These are phyloP conservation scores for Alternaria brassicicola DNA, from an alignment of 2,329 filamentous ascomycete species.

Conservation along the genomic window DNA sequence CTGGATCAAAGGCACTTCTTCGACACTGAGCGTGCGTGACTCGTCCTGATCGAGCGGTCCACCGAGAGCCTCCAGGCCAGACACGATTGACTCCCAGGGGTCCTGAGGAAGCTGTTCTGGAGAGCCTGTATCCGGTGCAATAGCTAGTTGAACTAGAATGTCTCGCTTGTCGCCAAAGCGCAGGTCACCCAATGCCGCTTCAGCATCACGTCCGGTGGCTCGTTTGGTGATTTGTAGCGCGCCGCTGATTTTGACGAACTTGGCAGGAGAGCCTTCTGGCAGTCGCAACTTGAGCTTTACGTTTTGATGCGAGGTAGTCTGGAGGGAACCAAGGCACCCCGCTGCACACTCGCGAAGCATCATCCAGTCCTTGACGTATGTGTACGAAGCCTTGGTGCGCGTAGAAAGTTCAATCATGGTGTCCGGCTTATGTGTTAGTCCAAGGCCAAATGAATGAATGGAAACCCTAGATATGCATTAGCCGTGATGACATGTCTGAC, in stretches of 20 bases:
- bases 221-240: conserved; percentile 96
- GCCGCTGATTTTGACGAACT: conserved; percentile 98
- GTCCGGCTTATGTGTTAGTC: conserved; percentile 96
- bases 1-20: conserved; percentile 93
- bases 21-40: conserved; percentile 80
- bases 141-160: conserved; percentile 79
- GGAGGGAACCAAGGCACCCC: conserved; percentile 87
- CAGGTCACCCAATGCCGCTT: conserved; percentile 88
- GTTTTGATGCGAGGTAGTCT: conserved; percentile 96
- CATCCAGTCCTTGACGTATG: conserved; percentile 99
- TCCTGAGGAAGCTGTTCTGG: conserved; percentile 90
- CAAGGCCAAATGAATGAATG: conserved; percentile 95
- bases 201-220: conserved; percentile 90
- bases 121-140: conserved; percentile 80
- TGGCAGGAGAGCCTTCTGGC: conserved; percentile 94
- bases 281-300: conserved; percentile 93
- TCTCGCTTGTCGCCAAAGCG: conserved; percentile 90
- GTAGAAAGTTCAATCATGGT: conserved; percentile 98
- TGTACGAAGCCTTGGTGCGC: conserved; percentile 94
- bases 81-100: conserved; percentile 96
- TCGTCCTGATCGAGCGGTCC: conserved; percentile 87
- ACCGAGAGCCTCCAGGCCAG: conserved; percentile 89
- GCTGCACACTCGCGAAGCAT: conserved; percentile 97
- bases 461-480: conserved; percentile 68
- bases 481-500: background rate